These are phyloP conservation scores for Hanseniaspora jakobsenii DNA, from an alignment of 805 yeast species.

Conservation along the genomic window DNA sequence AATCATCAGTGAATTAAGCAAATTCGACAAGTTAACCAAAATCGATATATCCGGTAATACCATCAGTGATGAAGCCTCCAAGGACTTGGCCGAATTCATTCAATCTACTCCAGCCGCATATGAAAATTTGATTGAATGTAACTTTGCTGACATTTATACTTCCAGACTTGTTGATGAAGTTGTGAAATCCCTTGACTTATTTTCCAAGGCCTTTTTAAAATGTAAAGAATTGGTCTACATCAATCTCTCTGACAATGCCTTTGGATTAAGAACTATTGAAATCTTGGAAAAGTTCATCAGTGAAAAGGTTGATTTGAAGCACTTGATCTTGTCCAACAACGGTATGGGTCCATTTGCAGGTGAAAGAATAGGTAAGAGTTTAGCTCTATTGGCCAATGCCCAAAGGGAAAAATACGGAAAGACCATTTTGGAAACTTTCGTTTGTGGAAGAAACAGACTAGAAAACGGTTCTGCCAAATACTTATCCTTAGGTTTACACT, in stretches of 20 bases:
- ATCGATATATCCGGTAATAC: constrained; percentile 88
- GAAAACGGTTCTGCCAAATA: constrained; percentile 88
- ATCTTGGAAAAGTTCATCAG: constrained; percentile 70
- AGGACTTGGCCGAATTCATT: constrained; percentile 49
- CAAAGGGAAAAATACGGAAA: constrained; percentile 37
- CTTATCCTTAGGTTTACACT: constrained; percentile 72
- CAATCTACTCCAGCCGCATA: constrained; percentile 27
- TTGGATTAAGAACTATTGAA: constrained; percentile 89
- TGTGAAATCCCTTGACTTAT: constrained; percentile 61
- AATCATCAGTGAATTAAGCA: constrained; percentile 46
- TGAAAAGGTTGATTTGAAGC: constrained; percentile 67
- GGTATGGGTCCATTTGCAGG: constrained; percentile 99
- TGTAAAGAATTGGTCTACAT: constrained; percentile 60
- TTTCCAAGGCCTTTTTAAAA: constrained; percentile 61
- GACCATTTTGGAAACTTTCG: constrained; percentile 61
- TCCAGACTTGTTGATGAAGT: constrained; percentile 92
- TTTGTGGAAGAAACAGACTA: constrained; percentile 94
- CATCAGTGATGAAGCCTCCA: constrained; percentile 80
- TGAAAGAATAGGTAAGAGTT: constrained; percentile 78
- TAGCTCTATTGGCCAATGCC: constrained; percentile 55
- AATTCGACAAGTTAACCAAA: constrained; percentile 32
- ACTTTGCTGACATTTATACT: constrained; percentile 87
- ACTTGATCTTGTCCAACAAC: constrained; percentile 79
- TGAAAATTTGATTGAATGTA: constrained; percentile 49
- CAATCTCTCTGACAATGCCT: constrained; percentile 88